Evolutionary conservation across 768 basidiomycete species (phyloP).

Genomic region (Vararia minispora): DNA sequence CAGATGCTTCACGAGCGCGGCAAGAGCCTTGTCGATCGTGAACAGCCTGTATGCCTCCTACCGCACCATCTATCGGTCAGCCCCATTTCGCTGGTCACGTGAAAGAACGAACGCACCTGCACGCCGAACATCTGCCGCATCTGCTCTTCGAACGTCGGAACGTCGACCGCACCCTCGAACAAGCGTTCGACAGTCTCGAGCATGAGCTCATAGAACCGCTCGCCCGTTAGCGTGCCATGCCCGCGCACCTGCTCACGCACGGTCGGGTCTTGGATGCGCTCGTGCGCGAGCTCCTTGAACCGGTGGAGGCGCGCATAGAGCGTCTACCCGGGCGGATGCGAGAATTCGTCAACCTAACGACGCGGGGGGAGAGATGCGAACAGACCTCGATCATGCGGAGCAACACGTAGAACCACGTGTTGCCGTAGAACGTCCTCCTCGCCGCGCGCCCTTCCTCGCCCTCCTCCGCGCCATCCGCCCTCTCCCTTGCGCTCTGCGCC

Average conservation of each 20-base stretch:
- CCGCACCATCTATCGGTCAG: too few relatives aligned
- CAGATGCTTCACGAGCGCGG: slow-evolving; percentile 60
- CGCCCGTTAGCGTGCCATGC: slow-evolving; percentile 29
- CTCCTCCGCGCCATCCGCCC: background rate
- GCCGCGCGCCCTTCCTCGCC: slow-evolving; percentile 18
- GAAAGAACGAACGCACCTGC: slow-evolving; percentile 32
- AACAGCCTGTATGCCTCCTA: slow-evolving; percentile 82
- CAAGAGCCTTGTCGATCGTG: slow-evolving; percentile 88
- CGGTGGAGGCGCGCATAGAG: slow-evolving; percentile 70
- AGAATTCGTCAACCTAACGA: background rate
- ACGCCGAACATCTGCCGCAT: slow-evolving; percentile 82
- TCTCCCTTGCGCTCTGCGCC: background rate
- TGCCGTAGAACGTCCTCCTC: slow-evolving; percentile 71
- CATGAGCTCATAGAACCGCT: slow-evolving; percentile 72
- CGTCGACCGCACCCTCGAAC: slow-evolving; percentile 90
- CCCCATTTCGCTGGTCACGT: background rate
- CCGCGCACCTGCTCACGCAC: slow-evolving; percentile 17
- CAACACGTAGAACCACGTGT: slow-evolving; percentile 80
- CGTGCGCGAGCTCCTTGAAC: slow-evolving; percentile 63
- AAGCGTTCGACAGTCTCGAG: slow-evolving; percentile 82
- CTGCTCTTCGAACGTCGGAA: slow-evolving; percentile 80
- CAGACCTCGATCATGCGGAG: slow-evolving; percentile 80
- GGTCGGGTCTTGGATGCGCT: slow-evolving; percentile 27
- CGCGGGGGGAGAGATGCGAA: background rate
- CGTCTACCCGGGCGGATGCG: slow-evolving; percentile 38